phyloP scores from a whole-genome alignment of 176 grass and related monocot species.

The Rhipidocladum racemiflorum region DNA sequence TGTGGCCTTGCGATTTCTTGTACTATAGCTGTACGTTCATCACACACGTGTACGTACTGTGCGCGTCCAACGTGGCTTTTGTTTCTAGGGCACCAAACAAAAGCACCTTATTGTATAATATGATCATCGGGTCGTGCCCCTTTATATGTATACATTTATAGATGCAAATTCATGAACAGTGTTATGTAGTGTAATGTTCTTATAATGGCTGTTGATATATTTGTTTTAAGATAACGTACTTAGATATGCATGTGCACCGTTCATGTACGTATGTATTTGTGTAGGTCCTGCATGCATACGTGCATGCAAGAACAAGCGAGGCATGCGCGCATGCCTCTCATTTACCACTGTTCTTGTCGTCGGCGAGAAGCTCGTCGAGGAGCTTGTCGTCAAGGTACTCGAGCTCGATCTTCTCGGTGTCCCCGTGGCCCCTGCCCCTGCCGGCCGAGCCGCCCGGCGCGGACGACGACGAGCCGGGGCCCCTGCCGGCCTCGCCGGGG shows the following conservation, averaged over 20 bases:
- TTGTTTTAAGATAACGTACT: background rate
- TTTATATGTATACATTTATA: background rate
- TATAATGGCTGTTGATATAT: background rate
- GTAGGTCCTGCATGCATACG: background rate
- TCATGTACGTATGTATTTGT: background rate
- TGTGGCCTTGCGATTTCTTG: background rate
- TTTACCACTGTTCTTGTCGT: slow-evolving; percentile 36
- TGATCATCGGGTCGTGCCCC: background rate
- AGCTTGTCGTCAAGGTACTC: slow-evolving; percentile 61
- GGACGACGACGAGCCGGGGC: slow-evolving; percentile 10
- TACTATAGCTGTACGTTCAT: background rate
- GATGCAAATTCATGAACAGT: background rate
- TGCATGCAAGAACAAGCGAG: background rate
- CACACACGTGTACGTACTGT: background rate
- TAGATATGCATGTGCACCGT: background rate
- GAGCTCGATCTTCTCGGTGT: slow-evolving; percentile 44
- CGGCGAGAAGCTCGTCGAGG: slow-evolving; percentile 49
- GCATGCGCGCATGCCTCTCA: background rate
- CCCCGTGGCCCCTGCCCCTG: background rate
- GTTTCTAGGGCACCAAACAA: background rate
- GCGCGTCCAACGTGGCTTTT: background rate
- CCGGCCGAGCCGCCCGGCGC: slow-evolving; percentile 17
- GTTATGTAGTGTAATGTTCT: background rate
- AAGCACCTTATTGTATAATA: background rate
- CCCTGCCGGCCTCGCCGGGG: slow-evolving; percentile 24